Base-by-base conservation (phyloP, 441 rosid genomes). In the Kokia cookei region DNA sequence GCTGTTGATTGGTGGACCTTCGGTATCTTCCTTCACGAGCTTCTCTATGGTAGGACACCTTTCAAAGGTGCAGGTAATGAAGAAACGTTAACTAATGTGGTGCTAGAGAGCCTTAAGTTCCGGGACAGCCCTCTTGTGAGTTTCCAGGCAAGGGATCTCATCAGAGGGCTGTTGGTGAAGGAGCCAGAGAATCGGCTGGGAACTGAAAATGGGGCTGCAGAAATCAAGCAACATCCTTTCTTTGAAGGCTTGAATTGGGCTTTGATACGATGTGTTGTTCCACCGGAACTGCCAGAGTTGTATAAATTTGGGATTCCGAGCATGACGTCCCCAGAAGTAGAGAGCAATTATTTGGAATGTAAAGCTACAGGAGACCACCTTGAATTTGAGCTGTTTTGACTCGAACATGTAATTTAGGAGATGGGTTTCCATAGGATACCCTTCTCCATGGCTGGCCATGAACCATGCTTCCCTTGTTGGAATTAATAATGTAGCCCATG, bases 1-100 rank as follows among this genome's bases (percentile, higher is more conserved):
- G 97, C 99, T 19, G 99, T 94, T 22, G 99, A 94, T 76, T 94
- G 99, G 99, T 94, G 99, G 99, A 94, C 99, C 37, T 91, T 91
- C 62, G 99, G 99, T 47, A 76, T 94, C 64, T 91, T 94, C 72
- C 92, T 94, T 7, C 93, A 89, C 29, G 99, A 94, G 82, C 84
- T 94, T 24, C 84, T 94, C 14, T 93, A 91, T 5, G 98, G 99
- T 12, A 87, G 79, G 76, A 93, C 99, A 5, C 98, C 99, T 4
- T 94, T 94, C 62, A 94, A 91, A 80, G 99, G 99, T 22, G 79
- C 82, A 4, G 90, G 87, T 15, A 94, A 94, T 42, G 99, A 94
- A 13, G 99, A 89, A 77, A 94, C 98, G 0, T 78, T 94, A 74
- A 91, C 88, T 48, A 94, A 94, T 71, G 97, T 94, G 43, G 89